Evolutionary conservation across 805 yeast species (phyloP), one percentile per base, ranked within the genome.

Genomic region (Kuraishia borneana): DNA sequence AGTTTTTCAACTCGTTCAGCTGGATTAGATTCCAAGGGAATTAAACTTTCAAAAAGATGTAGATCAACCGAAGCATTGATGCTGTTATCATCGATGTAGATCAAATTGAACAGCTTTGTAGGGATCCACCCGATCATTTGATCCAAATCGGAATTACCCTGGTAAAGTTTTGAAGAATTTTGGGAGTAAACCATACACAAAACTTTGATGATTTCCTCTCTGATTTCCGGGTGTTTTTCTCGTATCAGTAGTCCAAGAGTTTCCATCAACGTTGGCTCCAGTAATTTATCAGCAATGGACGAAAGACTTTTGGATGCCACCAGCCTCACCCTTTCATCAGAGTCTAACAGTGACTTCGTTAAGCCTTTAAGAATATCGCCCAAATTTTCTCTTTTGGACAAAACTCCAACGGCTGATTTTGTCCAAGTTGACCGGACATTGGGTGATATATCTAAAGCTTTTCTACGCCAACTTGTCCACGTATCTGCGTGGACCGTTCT

Each of bases 381-480:
- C 2, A 70, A 51, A 37, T 72, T 76, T 14, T 53, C 49, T 40
- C 76, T 62, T 3, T 51, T 40, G 4, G 50, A 45, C 2, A 84
- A 40, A 6, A 80, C 64, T 1, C 46, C 51, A 0, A 77, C 64
- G 0, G 76, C 53, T 23, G 73, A 68, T 32, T 73, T 72, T 0
- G 73, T 73, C 95, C 96, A 87, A 36, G 68, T 64, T 4, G 65
- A 53, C 35, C 96, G 62, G 2, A 85, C 88, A 2, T 48, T 49
- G 0, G 81, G 61, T 2, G 80, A 72, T 6, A 73, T 59, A 50
- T 87, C 96, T 8, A 79, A 61, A 4, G 80, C 69, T 42, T 87
- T 81, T 41, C 77, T 78, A 35, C 82, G 52, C 95, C 95, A 87
- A 20, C 64, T 68, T 12, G 57, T 50, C 72, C 79, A 85, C 1